Conservation (phyloP, 2,329 filamentous ascomycete species). For the Aspergillus ochraceus region DNA sequence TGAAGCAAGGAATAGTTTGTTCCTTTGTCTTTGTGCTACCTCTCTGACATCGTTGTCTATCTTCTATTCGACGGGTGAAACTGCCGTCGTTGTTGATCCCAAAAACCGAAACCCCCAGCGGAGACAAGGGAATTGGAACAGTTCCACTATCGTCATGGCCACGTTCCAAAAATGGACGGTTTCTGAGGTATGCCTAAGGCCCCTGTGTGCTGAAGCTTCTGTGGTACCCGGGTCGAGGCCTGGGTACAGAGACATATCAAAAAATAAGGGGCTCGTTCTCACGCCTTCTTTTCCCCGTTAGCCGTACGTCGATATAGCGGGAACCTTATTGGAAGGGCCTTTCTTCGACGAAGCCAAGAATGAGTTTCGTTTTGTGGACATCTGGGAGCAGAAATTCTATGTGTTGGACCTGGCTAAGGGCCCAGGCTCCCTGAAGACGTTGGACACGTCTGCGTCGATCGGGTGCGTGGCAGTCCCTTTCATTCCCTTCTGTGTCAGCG, state of each 20-base stretch:
- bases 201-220: neutral
- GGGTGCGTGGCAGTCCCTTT: conserved; percentile 39
- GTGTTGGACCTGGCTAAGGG: conserved; percentile 66
- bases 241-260: neutral
- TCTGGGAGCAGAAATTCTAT: conserved; percentile 74
- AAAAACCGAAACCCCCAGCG: neutral
- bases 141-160: conserved; percentile 26
- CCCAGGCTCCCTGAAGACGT: conserved; percentile 55
- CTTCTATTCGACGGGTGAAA: neutral
- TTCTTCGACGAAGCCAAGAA: conserved; percentile 40
- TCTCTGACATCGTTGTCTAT: neutral
- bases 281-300: conserved; percentile 17
- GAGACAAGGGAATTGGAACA: neutral
- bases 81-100: neutral
- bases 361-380: conserved; percentile 59
- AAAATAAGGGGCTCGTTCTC: conserved; percentile 7
- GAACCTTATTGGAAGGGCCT: conserved; percentile 43
- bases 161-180: conserved; percentile 48
- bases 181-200: conserved; percentile 36
- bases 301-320: conserved; percentile 41
- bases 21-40: neutral
- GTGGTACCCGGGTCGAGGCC: neutral
- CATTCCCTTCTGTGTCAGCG: neutral
- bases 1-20: neutral
- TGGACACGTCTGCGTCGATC: conserved; percentile 60